Conservation (phyloP, 2,329 filamentous ascomycete genomes). For the Orbilia brochopaga region DNA sequence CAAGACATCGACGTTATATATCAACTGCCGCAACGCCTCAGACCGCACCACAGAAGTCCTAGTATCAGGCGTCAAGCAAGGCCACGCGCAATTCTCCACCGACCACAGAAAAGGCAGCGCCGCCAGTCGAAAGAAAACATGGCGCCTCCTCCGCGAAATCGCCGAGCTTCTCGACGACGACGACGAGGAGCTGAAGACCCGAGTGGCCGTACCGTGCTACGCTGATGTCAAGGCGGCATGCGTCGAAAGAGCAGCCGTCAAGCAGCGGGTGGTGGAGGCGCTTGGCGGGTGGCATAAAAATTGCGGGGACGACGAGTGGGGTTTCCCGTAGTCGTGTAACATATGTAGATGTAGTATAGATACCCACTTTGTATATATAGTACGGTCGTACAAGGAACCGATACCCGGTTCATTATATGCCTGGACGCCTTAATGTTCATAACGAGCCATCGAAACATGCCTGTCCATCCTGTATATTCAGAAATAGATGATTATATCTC, state of each 20-base stretch:
- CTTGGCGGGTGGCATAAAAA: conserved; percentile 30
- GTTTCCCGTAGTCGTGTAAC: neutral
- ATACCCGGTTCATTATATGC: too few species aligned
- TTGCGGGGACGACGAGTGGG: conserved; percentile 29
- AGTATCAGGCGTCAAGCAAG: conserved; percentile 39
- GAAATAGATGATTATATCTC: too few species aligned
- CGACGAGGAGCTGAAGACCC: neutral
- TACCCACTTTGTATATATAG: neutral
- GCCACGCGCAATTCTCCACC: conserved; percentile 25
- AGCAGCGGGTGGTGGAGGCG: conserved; percentile 3
- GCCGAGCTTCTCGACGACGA: conserved; percentile 10
- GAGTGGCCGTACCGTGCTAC: neutral
- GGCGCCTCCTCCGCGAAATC: conserved; percentile 14
- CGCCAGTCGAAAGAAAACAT: conserved; percentile 32
- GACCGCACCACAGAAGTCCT: conserved; percentile 19
- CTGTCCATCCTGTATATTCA: too few species aligned
- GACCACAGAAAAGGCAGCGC: conserved; percentile 32
- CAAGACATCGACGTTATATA: conserved; percentile 24
- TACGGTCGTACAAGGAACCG: neutral
- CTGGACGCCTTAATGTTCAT: too few species aligned
- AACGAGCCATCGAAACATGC: too few species aligned
- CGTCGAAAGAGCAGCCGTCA: conserved; percentile 4
- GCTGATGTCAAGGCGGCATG: conserved; percentile 1
- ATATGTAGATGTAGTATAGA: neutral
- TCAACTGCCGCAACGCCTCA: conserved; percentile 3